Evolutionary conservation across 140 eudicot genomes (phyloP).

Genomic region (Stevia rebaudiana): DNA sequence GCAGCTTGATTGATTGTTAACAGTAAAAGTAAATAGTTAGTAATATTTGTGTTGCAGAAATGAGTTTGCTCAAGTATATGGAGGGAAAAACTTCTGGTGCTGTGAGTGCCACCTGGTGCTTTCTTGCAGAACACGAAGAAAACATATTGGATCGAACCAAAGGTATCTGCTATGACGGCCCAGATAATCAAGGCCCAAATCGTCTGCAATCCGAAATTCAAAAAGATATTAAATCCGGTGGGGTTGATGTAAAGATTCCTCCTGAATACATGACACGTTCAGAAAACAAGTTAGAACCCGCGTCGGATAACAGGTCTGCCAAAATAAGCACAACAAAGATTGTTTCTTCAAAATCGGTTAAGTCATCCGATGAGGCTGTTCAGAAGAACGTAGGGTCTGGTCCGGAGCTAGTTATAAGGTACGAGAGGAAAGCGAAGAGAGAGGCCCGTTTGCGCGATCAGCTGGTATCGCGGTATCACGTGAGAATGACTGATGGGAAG

Average conservation of each 20-base stretch:
- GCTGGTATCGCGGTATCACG: background rate
- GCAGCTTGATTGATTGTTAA: too few species aligned
- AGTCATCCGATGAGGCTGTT: background rate
- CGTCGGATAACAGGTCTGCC: background rate
- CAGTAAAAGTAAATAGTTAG: too few species aligned
- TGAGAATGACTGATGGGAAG: background rate
- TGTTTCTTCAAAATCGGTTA: background rate
- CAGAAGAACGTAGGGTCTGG: too few species aligned
- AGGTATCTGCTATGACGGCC: background rate
- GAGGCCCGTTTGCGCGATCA: background rate
- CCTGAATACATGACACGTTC: too few species aligned
- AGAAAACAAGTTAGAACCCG: background rate
- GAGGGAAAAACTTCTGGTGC: background rate
- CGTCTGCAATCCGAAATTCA: too few species aligned
- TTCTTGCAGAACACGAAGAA: background rate
- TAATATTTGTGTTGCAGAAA: background rate
- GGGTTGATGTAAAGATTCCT: background rate
- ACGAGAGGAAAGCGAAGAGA: background rate
- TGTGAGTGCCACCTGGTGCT: background rate
- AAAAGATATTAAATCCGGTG: background rate
- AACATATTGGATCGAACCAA: background rate
- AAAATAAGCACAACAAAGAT: background rate
- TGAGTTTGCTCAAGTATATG: background rate
- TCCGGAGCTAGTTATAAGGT: background rate
- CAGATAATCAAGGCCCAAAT: too few species aligned